Base-by-base conservation (phyloP, 1,139 yeast genomes). In the Kodamaea plutei region DNA sequence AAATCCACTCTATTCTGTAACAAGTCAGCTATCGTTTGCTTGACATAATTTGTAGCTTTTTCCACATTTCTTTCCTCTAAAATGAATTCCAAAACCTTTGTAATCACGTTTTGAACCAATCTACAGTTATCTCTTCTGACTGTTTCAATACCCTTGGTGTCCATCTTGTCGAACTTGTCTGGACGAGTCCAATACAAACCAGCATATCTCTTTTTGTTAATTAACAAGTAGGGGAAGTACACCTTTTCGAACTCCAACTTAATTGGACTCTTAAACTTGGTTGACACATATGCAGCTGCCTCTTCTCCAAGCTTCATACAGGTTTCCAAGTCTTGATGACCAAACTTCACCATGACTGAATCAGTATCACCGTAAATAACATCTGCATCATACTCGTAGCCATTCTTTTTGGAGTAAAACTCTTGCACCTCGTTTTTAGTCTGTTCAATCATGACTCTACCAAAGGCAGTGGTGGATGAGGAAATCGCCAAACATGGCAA, bases 291-390 rank as follows among this genome's bases (percentile, higher is more conserved):
- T 5, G 70, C 84, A 0, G 99, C 99, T 0, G 98, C 98, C 50
- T 89, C 95, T 45, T 87, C 83, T 3, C 98, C 99, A 35, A 88
- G 54, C 35, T 74, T 72, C 98, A 93, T 93, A 46, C 96, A 85
- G 19, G 84, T 82, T 35, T 69, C 77, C 39, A 91, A 57, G 49
- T 88, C 95, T n/a, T 67, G 63, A 23, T 80, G 76, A 1, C 99
- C 99, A 62, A 93, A 93, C 51, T 87, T 88, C 26, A 93, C 96
- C 98, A 93, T 93, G 11, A 93, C 99, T 6, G 98, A 93, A 73
- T 93, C 99, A 0, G 99, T 93, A 61, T 93, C 99, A 65, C 99
- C 99, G 55, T 93, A 93, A 26, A 93, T 83, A 39, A 93, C 98
- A 44, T 82, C 75, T 0, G 97, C 83, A 60, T 93, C 95, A 52